Percentiles rank a stretch among this genome's conserved stretches.
These are phyloP conservation scores for Starmerella powellii DNA, from an alignment of 805 yeast species.

Conservation along the genomic window DNA sequence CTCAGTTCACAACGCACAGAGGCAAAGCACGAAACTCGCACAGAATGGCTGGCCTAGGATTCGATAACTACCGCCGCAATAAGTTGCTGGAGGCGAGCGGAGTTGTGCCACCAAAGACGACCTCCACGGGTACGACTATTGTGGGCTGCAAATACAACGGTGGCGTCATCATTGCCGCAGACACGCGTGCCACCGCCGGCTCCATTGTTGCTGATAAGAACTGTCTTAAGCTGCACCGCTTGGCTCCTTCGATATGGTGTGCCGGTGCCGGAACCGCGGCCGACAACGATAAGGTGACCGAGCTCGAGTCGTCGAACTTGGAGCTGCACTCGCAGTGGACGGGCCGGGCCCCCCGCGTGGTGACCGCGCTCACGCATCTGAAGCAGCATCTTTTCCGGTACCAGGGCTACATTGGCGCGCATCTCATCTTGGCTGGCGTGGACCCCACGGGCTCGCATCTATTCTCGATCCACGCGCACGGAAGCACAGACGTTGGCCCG, in stretches of 20 bases:
- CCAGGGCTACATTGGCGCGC: conserved; percentile 96
- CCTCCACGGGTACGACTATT: conserved; percentile 98
- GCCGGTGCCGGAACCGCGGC: conserved; percentile 99
- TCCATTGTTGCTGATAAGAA: conserved; percentile 95
- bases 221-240: conserved; percentile 85
- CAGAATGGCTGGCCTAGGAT: conserved; percentile 76
- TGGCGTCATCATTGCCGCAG: conserved; percentile 97
- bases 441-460: conserved; percentile 94
- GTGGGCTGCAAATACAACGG: conserved; percentile 89
- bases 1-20: no score
- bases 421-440: conserved; percentile 92
- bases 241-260: conserved; percentile 92
- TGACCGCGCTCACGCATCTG: conserved; percentile 80
- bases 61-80: conserved; percentile 90
- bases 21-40: no score
- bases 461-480: conserved; percentile 92
- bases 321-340: conserved; percentile 81
- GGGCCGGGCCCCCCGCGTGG: conserved; percentile 81
- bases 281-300: conserved; percentile 96
- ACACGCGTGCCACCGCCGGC: conserved; percentile 96
- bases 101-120: conserved; percentile 68
- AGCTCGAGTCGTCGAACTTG: conserved; percentile 75
- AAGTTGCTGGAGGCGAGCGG: conserved; percentile 60
- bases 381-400: conserved; percentile 93
- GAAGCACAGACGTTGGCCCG: conserved; percentile 91